Percentiles rank a stretch among this genome's conserved stretches.
Conservation (phyloP, 345 rosid species). For the Hypericum perforatum region DNA sequence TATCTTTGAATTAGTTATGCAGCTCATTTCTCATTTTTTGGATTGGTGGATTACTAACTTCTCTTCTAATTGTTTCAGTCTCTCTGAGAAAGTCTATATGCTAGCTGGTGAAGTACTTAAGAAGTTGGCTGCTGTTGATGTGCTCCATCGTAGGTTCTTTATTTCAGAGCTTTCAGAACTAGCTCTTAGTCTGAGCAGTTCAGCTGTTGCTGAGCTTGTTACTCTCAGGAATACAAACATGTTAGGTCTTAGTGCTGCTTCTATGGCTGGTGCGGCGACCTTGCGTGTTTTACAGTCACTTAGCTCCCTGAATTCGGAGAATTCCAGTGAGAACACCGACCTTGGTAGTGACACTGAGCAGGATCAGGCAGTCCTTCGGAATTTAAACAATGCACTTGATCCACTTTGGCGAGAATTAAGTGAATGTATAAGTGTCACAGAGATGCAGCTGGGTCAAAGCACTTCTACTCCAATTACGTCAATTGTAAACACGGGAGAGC, state of each 20-base stretch:
- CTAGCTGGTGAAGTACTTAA: conserved; percentile 78
- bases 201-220: conserved; percentile 70
- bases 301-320: conserved; percentile 47
- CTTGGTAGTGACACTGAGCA: conserved; percentile 36
- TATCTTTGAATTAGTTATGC: not conserved
- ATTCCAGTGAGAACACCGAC: conserved; percentile 28
- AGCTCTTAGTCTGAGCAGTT: conserved; percentile 68
- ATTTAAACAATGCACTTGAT: conserved; percentile 62
- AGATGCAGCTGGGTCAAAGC: conserved; percentile 70
- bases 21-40: conserved; percentile 1
- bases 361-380: conserved; percentile 65
- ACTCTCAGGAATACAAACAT: conserved; percentile 63
- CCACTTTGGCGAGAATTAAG: conserved; percentile 92
- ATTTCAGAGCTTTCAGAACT: conserved; percentile 57
- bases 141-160: conserved; percentile 57
- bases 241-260: conserved; percentile 77
- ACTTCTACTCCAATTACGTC: conserved; percentile 29
- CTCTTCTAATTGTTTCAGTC: conserved; percentile 36
- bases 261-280: conserved; percentile 91
- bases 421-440: conserved; percentile 76
- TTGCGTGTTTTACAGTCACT: conserved; percentile 83
- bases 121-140: conserved; percentile 68
- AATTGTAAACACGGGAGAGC: conserved; percentile 44
- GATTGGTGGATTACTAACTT: conserved; percentile 13
- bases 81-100: conserved; percentile 73